A percentile compares a stretch with the other conserved stretches of the same genome.
Conservation (phyloP, 2,329 filamentous ascomycete genomes). For the Colletotrichum trifolii region DNA sequence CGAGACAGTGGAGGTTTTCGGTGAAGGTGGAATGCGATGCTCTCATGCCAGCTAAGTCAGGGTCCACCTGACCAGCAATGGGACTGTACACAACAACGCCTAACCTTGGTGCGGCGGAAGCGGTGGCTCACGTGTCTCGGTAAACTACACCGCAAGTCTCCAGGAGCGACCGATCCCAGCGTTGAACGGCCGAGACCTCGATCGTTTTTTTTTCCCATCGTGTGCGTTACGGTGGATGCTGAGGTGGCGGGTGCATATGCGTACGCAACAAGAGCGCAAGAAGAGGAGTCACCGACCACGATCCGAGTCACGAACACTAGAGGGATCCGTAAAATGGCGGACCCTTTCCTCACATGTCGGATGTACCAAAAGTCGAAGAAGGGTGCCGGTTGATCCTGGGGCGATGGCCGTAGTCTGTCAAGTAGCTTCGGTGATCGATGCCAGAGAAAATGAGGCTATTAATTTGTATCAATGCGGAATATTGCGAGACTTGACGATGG, state of each 20-base stretch:
- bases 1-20: neutral
- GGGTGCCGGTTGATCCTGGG: too few species aligned
- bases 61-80: constrained; percentile 28
- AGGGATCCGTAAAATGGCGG: neutral
- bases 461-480: too few species aligned
- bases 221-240: neutral
- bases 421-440: neutral
- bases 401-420: too few species aligned
- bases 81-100: neutral
- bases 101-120: constrained; percentile 2
- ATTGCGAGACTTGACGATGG: too few species aligned
- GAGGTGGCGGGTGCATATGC: constrained; percentile 2
- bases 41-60: constrained; percentile 8
- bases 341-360: too few species aligned
- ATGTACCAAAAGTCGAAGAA: too few species aligned
- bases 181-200: neutral
- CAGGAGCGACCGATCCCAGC: constrained; percentile 27
- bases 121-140: constrained; percentile 30
- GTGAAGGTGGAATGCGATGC: neutral
- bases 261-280: too few species aligned
- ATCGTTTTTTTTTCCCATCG: neutral
- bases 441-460: constrained; percentile 28
- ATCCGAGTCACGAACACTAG: neutral
- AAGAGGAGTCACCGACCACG: neutral
- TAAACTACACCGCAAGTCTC: constrained; percentile 30